Conservation (phyloP, 1,284 basidiomycete genomes). For the Sporisorium exsertum region DNA sequence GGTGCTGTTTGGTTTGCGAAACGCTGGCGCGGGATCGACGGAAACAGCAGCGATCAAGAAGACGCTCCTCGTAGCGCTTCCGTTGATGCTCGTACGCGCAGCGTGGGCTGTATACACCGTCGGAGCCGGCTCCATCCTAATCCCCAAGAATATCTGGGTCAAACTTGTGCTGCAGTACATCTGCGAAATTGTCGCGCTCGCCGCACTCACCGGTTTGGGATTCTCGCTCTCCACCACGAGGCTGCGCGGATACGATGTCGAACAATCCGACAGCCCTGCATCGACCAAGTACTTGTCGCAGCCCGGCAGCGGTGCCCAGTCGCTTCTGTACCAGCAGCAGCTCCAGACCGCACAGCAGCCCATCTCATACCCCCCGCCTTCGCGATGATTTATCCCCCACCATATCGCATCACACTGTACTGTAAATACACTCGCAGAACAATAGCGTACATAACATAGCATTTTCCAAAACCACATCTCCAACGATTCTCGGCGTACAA, state of each 20-base stretch:
- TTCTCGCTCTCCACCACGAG: slow-evolving; percentile 12
- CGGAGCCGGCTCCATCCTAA: background rate
- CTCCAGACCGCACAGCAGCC: no score
- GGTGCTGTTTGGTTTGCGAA: background rate
- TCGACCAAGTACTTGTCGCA: background rate
- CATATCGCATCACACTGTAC: no score
- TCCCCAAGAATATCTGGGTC: slow-evolving; percentile 22
- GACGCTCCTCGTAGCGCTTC: background rate
- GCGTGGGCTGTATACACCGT: slow-evolving; percentile 20
- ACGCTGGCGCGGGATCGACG: background rate
- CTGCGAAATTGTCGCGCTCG: slow-evolving; percentile 12
- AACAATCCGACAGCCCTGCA: background rate
- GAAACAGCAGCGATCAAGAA: slow-evolving; percentile 5
- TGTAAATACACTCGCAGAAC: no score
- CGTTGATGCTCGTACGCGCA: slow-evolving; percentile 22
- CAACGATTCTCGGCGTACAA: background rate
- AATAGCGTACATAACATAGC: background rate
- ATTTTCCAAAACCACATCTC: background rate
- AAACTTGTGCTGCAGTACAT: slow-evolving; percentile 33
- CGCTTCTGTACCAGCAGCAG: background rate
- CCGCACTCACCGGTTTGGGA: slow-evolving; percentile 7
- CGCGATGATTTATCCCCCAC: no score
- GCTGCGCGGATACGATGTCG: background rate
- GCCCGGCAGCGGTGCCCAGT: background rate
- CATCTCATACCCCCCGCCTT: background rate